Evolutionary conservation across 768 basidiomycete species (phyloP).

Genomic region (Calocybe gangraenosa): DNA sequence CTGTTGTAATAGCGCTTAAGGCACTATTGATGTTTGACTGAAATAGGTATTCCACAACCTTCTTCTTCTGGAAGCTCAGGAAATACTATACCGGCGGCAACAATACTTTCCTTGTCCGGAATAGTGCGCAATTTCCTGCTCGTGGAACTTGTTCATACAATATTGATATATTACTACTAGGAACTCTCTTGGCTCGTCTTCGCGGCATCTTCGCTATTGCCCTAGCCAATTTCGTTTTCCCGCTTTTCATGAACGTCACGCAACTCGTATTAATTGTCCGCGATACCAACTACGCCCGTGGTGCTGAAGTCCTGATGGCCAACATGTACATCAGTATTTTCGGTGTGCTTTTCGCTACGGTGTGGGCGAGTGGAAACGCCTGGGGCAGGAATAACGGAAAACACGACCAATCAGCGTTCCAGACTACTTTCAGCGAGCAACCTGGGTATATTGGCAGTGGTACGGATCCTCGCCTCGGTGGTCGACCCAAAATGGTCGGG

Average conservation of each 20-base stretch:
- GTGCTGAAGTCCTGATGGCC: constrained; percentile 20
- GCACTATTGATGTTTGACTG: background rate
- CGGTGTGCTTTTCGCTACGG: constrained; percentile 31
- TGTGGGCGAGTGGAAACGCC: constrained; percentile 24
- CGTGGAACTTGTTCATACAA: too few relatives aligned
- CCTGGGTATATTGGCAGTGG: constrained; percentile 6
- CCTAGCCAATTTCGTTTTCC: constrained; percentile 34
- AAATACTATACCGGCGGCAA: constrained; percentile 6
- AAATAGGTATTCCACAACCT: constrained; percentile 20
- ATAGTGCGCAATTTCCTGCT: background rate
- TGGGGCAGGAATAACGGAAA: constrained; percentile 12
- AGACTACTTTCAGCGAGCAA: constrained; percentile 4
- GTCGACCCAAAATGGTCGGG: background rate
- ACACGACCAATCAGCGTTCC: constrained; percentile 1
- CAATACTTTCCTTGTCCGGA: constrained; percentile 4
- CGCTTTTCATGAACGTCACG: constrained; percentile 28
- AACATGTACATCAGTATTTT: constrained; percentile 30
- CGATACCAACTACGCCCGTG: constrained; percentile 19
- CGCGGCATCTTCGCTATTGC: constrained; percentile 32
- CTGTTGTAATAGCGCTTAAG: background rate
- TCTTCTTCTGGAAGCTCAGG: constrained; percentile 21
- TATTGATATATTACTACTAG: too few relatives aligned
- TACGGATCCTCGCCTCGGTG: background rate
- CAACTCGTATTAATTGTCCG: constrained; percentile 25
- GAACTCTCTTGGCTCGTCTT: constrained; percentile 20